Percentiles rank a stretch among this genome's conserved stretches.
phyloP scores from a whole-genome alignment of 2,329 filamentous ascomycete species.

The Westerdykella ornata region DNA sequence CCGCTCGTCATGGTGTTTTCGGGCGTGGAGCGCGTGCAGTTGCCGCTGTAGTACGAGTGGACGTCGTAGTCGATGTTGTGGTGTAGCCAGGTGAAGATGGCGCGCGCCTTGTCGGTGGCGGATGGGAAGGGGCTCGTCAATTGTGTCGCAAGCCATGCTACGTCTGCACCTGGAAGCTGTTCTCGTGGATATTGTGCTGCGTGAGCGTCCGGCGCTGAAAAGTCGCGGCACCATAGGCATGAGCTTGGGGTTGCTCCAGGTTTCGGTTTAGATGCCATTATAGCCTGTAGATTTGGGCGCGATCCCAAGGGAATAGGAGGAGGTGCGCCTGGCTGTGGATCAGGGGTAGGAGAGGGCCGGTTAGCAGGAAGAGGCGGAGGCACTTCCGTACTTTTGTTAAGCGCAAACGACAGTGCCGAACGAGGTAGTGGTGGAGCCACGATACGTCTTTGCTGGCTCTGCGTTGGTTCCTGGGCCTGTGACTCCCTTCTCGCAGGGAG shows the following conservation, averaged over 20 bases:
- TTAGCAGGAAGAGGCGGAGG: conserved; percentile 27
- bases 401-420: conserved; percentile 43
- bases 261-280: conserved; percentile 43
- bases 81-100: conserved; percentile 91
- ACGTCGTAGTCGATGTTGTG: conserved; percentile 87
- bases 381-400: conserved; percentile 38
- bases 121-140: conserved; percentile 76
- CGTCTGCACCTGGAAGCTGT: conserved; percentile 60
- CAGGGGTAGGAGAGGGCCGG: conserved; percentile 11
- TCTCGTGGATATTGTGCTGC: conserved; percentile 69
- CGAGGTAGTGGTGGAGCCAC: conserved; percentile 32
- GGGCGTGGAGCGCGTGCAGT: conserved; percentile 60
- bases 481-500: conserved; percentile 18
- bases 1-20: conserved; percentile 68
- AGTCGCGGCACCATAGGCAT: conserved; percentile 82
- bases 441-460: conserved; percentile 26
- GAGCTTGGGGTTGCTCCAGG: conserved; percentile 16
- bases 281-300: conserved; percentile 52
- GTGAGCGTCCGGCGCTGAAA: conserved; percentile 70
- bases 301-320: conserved; percentile 51
- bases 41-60: conserved; percentile 67
- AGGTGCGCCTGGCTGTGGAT: conserved; percentile 22
- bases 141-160: conserved; percentile 68
- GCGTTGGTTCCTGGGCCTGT: conserved; percentile 10
- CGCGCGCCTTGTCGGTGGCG: conserved; percentile 81